Evolutionary conservation across 1,284 basidiomycete genomes (phyloP), one percentile per base, ranked within the genome.

Genomic region (Ceratobasidium sp.): DNA sequence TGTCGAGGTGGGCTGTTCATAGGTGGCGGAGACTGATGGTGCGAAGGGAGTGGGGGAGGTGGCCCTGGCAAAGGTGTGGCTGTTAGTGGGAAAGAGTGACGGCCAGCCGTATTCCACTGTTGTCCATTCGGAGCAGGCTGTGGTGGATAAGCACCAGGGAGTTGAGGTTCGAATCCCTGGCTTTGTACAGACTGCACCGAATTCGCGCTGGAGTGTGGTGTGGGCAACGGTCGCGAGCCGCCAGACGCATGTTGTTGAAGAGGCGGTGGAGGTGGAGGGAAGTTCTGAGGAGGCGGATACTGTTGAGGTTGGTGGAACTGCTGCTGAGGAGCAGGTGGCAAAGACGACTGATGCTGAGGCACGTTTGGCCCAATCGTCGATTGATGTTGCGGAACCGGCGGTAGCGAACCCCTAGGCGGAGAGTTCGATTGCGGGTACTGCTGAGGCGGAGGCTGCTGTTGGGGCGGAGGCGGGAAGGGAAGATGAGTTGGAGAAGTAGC

Each of bases 391-490:
- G 66, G 78, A 28, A 37, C 58, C 10, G 64, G 65, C 37, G 64
- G 65, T 10, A 75, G 49, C 28, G 66, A 66, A 1, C 60, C 64
- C 13, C 73, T 56, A 33, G 78, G 73, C 45, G 77, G 75, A 39
- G 53, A 75, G 7, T 42, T 58, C n/a, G 61, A 58, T 33, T 68
- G 58, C 76, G 76, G 81, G 82, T 67, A 80, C 76, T 23, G 84
- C 79, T 26, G 82, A 73, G 42, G 80, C 77, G 64, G 74, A 80
- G 63, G 45, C 77, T 78, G 49, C 47, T 61, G 81, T 75, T 77
- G 80, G 81, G 74, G 81, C 79, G 45, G 82, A 80, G n/a, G 83
- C 77, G 76, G 87, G 83, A 68, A 83, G 81, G 37, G 86, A 1
- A 49, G 28, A 37, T 68, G 66, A 26, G 23, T 61, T 20, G 61